These are phyloP conservation scores for Metschnikowia arizonensis DNA, from an alignment of 805 yeast genomes.

Conservation along the genomic window DNA sequence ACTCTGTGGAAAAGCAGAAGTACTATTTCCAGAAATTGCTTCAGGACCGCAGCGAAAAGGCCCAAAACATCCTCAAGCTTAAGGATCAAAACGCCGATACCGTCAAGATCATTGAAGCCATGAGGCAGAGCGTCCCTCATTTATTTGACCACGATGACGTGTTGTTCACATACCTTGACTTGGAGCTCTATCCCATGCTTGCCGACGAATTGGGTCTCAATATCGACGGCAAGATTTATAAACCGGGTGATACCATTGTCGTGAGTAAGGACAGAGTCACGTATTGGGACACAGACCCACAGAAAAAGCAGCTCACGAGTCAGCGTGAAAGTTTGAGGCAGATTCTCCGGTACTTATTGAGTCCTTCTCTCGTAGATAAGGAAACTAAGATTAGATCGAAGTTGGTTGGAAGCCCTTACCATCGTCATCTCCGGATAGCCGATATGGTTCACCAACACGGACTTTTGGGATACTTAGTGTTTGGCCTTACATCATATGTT, in stretches of 20 bases:
- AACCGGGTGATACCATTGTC: constrained; percentile 55
- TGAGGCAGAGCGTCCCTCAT: constrained; percentile 49
- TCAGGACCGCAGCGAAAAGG: constrained; percentile 34
- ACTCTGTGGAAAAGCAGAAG: constrained; percentile 41
- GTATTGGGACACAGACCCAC: constrained; percentile 30
- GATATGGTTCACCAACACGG: constrained; percentile 45
- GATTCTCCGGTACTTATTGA: constrained; percentile 38
- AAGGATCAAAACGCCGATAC: constrained; percentile 42
- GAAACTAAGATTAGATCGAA: constrained; percentile 19
- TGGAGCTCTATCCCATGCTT: constrained; percentile 32
- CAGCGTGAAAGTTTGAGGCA: constrained; percentile 30
- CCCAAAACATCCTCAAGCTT: constrained; percentile 39
- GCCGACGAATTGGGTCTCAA: constrained; percentile 36
- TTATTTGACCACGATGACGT: constrained; percentile 42
- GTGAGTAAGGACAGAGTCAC: constrained; percentile 41
- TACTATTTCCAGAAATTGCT: constrained; percentile 34
- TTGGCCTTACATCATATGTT: constrained; percentile 8
- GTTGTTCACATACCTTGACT: constrained; percentile 49
- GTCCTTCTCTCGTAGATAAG: constrained; percentile 24
- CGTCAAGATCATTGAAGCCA: constrained; percentile 41
- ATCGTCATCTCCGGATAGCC: constrained; percentile 34
- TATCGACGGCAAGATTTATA: constrained; percentile 28
- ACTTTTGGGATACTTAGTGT: constrained; percentile 36
- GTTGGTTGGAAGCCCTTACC: constrained; percentile 44
- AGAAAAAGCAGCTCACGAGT: constrained; percentile 35